Conservation (phyloP, 345 rosid genomes). For the Ailanthus altissimus region DNA sequence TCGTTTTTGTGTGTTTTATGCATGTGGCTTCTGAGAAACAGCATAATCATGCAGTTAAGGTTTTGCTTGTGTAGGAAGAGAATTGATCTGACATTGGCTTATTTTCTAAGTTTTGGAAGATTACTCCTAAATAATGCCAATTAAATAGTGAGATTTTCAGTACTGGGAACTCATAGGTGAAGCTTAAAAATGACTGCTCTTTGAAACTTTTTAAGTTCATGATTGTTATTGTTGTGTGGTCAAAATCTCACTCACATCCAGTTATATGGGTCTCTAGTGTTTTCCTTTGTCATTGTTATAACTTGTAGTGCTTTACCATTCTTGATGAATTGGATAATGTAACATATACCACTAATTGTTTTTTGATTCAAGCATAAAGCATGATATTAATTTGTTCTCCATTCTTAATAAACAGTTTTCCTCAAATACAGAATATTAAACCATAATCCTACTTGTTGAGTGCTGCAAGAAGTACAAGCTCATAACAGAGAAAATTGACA, state of each 20-base stretch:
- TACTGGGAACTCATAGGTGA: not conserved
- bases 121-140: not conserved
- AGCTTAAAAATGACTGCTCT: not conserved
- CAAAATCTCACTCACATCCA: not conserved
- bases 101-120: not conserved
- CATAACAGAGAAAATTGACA: no score
- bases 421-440: no score
- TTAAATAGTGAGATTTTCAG: not conserved
- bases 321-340: not conserved
- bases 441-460: no score
- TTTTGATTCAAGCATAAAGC: not conserved
- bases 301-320: no score
- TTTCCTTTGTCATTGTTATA: not conserved
- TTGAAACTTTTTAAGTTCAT: not conserved
- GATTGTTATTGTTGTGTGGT: not conserved
- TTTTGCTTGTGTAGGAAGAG: not conserved
- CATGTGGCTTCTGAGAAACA: not conserved
- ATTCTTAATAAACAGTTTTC: no score
- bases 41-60: not conserved
- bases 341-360: not conserved
- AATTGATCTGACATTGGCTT: no score
- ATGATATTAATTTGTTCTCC: not conserved
- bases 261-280: not conserved
- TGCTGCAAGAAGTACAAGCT: no score
- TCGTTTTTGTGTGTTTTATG: not conserved